Evolutionary conservation across 345 rosid species (phyloP), one percentile per base, ranked within the genome.

Genomic region (Garcia nutans): DNA sequence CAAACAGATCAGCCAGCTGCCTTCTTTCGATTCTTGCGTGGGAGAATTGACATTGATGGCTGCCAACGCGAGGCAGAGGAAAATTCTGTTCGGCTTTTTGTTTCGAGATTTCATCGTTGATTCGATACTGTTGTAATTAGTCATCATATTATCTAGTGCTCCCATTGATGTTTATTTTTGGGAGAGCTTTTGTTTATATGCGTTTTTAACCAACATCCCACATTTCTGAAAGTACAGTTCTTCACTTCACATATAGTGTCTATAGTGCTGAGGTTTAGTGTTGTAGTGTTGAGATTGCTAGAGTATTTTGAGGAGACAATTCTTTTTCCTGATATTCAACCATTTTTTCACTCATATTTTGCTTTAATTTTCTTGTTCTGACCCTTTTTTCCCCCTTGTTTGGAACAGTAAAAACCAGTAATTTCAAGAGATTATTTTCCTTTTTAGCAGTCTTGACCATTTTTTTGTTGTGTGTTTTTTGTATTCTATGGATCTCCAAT

Each of bases 321-420:
- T 78, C 78, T 74, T 78, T 78, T 42, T 60, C 45, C 45, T 65
- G 78, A 75, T 65, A 64, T 54, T 23, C 74, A 60, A 52, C 78
- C 44, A n/a, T 23, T 23, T 19, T 28, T 70, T 50, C 23, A 26
- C 24, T 15, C 19, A 17, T 24, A 68, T 42, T 49, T 42, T 33
- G 37, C 37, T 33, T 37, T 37, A 37, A 37, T 37, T 37, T 37
- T 37, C 41, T 37, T 4, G 41, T 3, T 6, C 41, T 37, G 41
- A 37, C 41, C 41, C 5, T 37, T 37, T 37, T 37, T 37, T 37
- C 5, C 5, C 5, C 3, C 41, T 37, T 37, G 41, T 37, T 6
- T 37, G 5, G 41, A 37, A 37, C 41, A 37, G 41, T 37, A 37
- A 37, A 37, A 37, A 37, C 0, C 41, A 37, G 6, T 37, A 37